Base-by-base conservation (phyloP, 352 stramenopile species). In the Pythium biforme region DNA sequence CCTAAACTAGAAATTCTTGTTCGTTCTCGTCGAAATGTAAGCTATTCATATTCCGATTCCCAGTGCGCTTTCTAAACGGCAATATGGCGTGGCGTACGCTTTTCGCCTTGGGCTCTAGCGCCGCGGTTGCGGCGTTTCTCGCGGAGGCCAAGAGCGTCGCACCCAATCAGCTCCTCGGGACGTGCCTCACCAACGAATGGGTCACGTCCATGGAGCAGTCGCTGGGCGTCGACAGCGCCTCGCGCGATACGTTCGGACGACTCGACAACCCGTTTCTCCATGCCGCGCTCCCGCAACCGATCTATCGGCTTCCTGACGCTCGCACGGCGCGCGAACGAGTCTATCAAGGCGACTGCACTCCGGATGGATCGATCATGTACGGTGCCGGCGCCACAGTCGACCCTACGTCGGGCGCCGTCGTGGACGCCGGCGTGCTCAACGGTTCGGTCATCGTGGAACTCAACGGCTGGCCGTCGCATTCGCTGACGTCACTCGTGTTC, bases 131-230 rank as follows among this genome's bases (percentile, higher is more conserved):
- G 19, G 15, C 34, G 17, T 25, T 22, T 20, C 22, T 48, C 26
- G 52, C 22, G 19, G 14, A 12, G 5, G 52, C 52, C 4, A 49
- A 45, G 11, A 26, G 25, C 20, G 43, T 64, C 17, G 54, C 54
- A 2, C 68, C 62, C 0, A 77, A 74, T 31, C 62, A 75, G 14
- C 69, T 71, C 12, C 67, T 80, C 7, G 69, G 73, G 2, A 56
- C 55, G 12, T 80, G 73, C 43, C 46, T 80, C 37, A 69, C 58
- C 1, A 43, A 73, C 0, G 66, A 70, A 1, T 77, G 73, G 69
- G 69, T 79, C 31, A 33, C 34, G 19, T 59, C 39, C 23, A 64
- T 65, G 56, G 46, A 62, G 40, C 29, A 45, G 27, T 22, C 39
- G 17, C 49, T 62, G 7, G 48, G 40, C 14, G 51, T 70, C 7